A percentile compares a stretch with the other conserved stretches of the same genome.
These are phyloP conservation scores for Osmanthus fragrans DNA, from an alignment of 257 asterid species.

Conservation along the genomic window DNA sequence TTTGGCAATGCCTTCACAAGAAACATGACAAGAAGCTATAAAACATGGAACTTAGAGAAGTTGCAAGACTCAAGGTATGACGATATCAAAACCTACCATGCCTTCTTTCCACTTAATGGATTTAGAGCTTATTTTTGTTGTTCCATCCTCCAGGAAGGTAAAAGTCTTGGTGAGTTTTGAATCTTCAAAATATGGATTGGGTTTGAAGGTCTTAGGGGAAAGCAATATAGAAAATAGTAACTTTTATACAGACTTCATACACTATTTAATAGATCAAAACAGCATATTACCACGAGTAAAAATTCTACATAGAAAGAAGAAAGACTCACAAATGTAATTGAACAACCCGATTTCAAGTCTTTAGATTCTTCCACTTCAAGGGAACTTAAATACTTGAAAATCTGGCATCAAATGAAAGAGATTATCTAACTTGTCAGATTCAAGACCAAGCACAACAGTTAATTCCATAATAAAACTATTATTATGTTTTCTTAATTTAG, in stretches of 20 bases:
- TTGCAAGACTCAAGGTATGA: slow-evolving; percentile 8
- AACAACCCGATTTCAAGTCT: slow-evolving; percentile 92
- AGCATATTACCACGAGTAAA: neutral
- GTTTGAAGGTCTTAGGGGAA: slow-evolving; percentile 58
- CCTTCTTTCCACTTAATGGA: slow-evolving; percentile 91
- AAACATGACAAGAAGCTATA: slow-evolving; percentile 19
- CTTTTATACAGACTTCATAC: neutral
- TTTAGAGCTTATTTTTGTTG: slow-evolving; percentile 64
- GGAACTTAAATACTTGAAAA: slow-evolving; percentile 74
- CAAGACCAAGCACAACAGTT: slow-evolving; percentile 12
- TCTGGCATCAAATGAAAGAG: slow-evolving; percentile 38
- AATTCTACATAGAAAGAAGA: neutral
- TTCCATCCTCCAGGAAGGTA: slow-evolving; percentile 82
- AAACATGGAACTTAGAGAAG: slow-evolving; percentile 19
- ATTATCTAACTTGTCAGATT: neutral
- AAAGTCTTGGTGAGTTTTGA: slow-evolving; percentile 73
- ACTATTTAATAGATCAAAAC: neutral
- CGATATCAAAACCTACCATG: slow-evolving; percentile 51
- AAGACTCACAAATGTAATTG: slow-evolving; percentile 76
- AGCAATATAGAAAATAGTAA: slow-evolving; percentile 18
- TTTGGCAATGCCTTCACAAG: slow-evolving; percentile 68
- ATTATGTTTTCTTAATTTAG: slow-evolving; percentile 8
- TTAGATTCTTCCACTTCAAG: slow-evolving; percentile 89
- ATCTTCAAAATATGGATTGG: slow-evolving; percentile 85
- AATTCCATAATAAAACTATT: slow-evolving; percentile 1